phyloP scores from a whole-genome alignment of 2,329 filamentous ascomycete genomes.

The Sordariomycetes sp. region DNA sequence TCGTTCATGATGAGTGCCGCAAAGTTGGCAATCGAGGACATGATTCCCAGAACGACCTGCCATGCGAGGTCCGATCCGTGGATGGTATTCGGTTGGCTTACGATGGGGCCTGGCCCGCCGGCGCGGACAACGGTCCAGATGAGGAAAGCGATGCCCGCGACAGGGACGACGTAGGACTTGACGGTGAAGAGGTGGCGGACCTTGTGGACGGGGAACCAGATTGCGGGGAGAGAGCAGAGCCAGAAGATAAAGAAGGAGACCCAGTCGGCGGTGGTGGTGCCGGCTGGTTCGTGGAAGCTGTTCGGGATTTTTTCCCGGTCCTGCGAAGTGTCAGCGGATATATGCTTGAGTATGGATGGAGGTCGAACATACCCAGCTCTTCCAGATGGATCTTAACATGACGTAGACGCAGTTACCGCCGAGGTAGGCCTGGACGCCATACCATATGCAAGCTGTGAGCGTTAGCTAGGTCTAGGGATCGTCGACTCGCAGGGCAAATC shows the following conservation, averaged over 20 bases:
- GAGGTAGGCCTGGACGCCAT: conserved; percentile 75
- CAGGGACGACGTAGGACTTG: conserved; percentile 74
- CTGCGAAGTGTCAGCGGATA: conserved; percentile 10
- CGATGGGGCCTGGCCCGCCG: conserved; percentile 70
- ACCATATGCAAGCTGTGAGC: conserved; percentile 62
- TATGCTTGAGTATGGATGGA: background rate
- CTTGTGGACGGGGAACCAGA: conserved; percentile 83
- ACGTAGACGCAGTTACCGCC: conserved; percentile 75
- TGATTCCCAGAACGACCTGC: conserved; percentile 74
- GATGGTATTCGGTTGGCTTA: conserved; percentile 50
- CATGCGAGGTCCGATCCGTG: conserved; percentile 62
- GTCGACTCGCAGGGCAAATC: conserved; percentile 6
- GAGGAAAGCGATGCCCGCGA: conserved; percentile 74
- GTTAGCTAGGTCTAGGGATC: background rate
- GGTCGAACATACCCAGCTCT: conserved; percentile 36
- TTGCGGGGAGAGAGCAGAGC: conserved; percentile 64
- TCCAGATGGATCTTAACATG: conserved; percentile 83
- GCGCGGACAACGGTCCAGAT: conserved; percentile 77
- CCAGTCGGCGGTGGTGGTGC: conserved; percentile 63
- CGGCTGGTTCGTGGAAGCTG: conserved; percentile 47
- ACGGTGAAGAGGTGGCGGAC: conserved; percentile 83
- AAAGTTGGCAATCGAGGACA: conserved; percentile 85
- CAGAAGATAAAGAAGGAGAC: conserved; percentile 82
- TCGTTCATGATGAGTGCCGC: conserved; percentile 75
- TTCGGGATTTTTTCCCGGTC: conserved; percentile 49